These are phyloP conservation scores for Macrolepiota albuminosa DNA, from an alignment of 768 basidiomycete genomes.

Conservation along the genomic window DNA sequence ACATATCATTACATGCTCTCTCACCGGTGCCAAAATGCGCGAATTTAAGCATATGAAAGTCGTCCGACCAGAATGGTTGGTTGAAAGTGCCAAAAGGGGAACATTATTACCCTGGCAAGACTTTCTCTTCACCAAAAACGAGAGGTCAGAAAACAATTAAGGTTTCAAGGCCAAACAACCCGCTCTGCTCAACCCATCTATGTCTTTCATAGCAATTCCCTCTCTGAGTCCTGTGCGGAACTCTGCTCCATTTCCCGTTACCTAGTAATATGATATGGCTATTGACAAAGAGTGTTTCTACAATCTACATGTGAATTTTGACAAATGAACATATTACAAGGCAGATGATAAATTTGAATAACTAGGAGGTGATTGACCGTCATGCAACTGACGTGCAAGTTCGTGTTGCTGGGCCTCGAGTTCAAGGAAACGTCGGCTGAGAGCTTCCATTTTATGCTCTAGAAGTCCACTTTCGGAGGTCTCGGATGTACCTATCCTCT, in stretches of 20 bases:
- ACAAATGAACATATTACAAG: neutral
- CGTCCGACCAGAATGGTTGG: constrained; percentile 83
- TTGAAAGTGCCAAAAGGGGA: constrained; percentile 68
- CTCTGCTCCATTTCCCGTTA: neutral
- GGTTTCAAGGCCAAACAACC: constrained; percentile 37
- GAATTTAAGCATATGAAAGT: constrained; percentile 93
- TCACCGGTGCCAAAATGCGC: constrained; percentile 85
- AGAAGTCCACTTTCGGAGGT: no score
- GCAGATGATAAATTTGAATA: neutral
- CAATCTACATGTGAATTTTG: neutral
- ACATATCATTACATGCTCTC: constrained; percentile 86
- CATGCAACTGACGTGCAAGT: neutral
- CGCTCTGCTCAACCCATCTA: constrained; percentile 23
- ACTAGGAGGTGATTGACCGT: neutral
- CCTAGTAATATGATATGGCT: neutral
- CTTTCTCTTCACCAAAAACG: constrained; percentile 54
- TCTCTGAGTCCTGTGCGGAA: neutral
- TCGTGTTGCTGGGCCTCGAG: neutral
- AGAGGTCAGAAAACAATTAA: constrained; percentile 45
- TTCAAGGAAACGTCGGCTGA: neutral
- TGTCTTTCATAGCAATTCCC: neutral
- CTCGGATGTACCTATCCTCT: neutral
- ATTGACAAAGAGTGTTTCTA: neutral
- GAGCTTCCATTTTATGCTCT: neutral
- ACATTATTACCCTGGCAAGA: constrained; percentile 75